Conservation (phyloP, 495 filamentous ascomycete genomes). For the Neurospora sp. region DNA sequence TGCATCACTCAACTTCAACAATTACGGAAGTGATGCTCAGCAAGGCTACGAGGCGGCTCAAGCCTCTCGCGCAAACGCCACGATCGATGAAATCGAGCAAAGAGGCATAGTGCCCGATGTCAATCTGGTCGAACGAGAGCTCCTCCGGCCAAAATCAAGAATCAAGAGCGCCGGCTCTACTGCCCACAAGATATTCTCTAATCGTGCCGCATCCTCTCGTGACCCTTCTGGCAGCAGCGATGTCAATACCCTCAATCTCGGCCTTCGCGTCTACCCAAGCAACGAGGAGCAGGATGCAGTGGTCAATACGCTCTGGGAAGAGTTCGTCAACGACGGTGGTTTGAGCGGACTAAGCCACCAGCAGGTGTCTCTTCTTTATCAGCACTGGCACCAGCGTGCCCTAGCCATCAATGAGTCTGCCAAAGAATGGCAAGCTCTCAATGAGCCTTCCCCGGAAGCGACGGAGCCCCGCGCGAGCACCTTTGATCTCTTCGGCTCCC, state of each 20-base stretch:
- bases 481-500: conserved; percentile 41
- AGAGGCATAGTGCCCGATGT: conserved; percentile 15
- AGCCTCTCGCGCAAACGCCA: conserved; percentile 10
- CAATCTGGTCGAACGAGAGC: conserved; percentile 1
- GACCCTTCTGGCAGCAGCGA: not conserved
- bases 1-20: not conserved
- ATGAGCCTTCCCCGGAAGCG: not conserved
- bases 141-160: not conserved
- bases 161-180: not conserved
- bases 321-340: not conserved
- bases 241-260: not conserved
- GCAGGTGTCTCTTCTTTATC: not conserved
- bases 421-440: conserved; percentile 1
- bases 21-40: not conserved
- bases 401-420: conserved; percentile 3
- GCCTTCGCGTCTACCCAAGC: not conserved
- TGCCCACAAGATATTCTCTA: conserved; percentile 1
- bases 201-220: not conserved
- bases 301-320: not conserved
- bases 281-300: conserved; percentile 1
- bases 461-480: not conserved
- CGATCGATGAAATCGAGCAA: conserved; percentile 12
- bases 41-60: conserved; percentile 2
- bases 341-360: not conserved
- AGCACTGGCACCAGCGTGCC: not conserved